Base-by-base conservation (phyloP, 139 green algal genomes). In the Deuterostichococcus epilithicus region DNA sequence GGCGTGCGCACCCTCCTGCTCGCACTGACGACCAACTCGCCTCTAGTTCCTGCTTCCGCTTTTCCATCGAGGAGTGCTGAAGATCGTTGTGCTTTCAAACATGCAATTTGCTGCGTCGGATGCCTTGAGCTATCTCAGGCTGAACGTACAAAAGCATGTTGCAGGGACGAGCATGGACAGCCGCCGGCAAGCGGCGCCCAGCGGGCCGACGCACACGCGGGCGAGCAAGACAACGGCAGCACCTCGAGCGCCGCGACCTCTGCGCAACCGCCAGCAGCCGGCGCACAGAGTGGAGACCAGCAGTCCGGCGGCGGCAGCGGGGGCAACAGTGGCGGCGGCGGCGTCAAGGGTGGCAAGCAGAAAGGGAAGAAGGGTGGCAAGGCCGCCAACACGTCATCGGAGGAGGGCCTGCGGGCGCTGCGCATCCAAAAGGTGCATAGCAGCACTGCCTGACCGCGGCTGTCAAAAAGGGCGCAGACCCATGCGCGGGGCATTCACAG, bases 401-500 rank as follows among this genome's bases (percentile, higher is more conserved):
- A 86, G 32, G 90, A 91, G 60, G 92, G 95, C 52, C 88, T 96
- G 59, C 78, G 84, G 3, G 85, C 80, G 23, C 68, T 97, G 73
- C 82, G 90, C 15, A 80, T 93, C 0, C 70, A 88, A 35, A 97
- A 97, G 90, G 89, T 63, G 0, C 36, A n/a, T 45, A 22, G 22
- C 4, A 34, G 3, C 15, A 37, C 1, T 68, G 25, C 28, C 35
- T 30, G 44, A 70, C 36, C 1, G 34, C 13, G n/a, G 3, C n/a
- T 20, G 38, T 36, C 5, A 33, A 52, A n/a, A n/a, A 23, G 42
- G 36, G 44, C 44, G 25, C 3, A 67, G 45, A 73, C 23, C 1
- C 22, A 65, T 18, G 18, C 5, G 68, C 6, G 18, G 13, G 5
- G 20, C 35, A 52, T 33, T 23, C 26, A 32, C 44, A 58, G 32